Base-by-base conservation (phyloP, 2,329 filamentous ascomycete species). In the Fusarium camptoceras region DNA sequence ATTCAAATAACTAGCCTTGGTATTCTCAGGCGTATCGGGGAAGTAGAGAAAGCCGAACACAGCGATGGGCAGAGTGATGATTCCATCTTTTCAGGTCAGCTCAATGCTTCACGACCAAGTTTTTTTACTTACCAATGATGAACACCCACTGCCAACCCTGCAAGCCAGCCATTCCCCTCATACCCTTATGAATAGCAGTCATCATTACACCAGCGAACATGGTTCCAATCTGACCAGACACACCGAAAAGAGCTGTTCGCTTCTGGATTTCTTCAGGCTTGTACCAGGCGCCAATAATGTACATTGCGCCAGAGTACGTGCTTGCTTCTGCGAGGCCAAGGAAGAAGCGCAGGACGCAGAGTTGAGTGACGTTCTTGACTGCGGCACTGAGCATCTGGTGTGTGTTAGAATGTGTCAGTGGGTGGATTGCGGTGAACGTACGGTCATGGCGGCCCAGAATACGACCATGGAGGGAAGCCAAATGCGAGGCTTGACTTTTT, bases 401-500 rank as follows among this genome's bases (percentile, higher is more conserved):
- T 1, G 2, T 6, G 22, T 69, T 1, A 68, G 53, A 2, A 0
- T 2, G 4, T 3, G 4, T 1, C 3, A 3, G 4, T 2, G 7
- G 1, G 0, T 1, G 4, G 11, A 5, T 18, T 5, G 3, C 6
- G 0, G 5, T 1, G 1, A 14, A 25, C 55, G 11, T 55, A 89
- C 88, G 0, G 88, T 91, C 15, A 91, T 76, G 1, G 81, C 80
- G 1, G 85, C 88, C 89, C 89, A 91, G 48, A 86, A 68, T 16
- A 89, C 59, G 80, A 89, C 88, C 83, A 87, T 89, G 11, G 80
- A 72, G 0, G 88, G 88, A 66, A 88, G 88, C 80, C 87, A 90
- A 57, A 86, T 81, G 10, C 88, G 81, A 1, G 88, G 89, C 31
- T 83, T 83, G 55, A 91, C 74, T 66, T 89, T 88, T 73, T 90